These are phyloP conservation scores for Malassezia sympodialis DNA, from an alignment of 1,284 basidiomycete genomes.

Conservation along the genomic window DNA sequence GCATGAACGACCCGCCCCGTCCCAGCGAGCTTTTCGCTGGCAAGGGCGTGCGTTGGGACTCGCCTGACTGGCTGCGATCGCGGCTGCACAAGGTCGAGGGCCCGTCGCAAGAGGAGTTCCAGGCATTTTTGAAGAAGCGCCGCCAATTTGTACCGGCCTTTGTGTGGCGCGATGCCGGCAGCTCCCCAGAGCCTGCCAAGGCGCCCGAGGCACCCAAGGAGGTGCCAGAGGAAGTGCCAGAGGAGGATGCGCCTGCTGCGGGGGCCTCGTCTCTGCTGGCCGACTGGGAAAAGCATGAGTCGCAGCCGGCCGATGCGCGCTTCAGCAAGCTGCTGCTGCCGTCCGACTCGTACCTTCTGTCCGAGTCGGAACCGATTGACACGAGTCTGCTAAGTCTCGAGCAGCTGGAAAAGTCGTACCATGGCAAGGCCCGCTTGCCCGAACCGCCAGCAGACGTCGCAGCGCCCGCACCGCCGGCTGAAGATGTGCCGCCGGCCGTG, in stretches of 20 bases:
- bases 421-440: slow-evolving; percentile 18
- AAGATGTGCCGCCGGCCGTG: background rate
- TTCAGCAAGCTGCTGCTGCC: slow-evolving; percentile 5
- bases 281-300: background rate
- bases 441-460: background rate
- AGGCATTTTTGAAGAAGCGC: slow-evolving; percentile 35
- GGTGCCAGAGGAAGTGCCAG: background rate
- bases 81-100: slow-evolving; percentile 16
- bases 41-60: slow-evolving; percentile 36
- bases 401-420: slow-evolving; percentile 34
- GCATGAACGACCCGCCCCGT: background rate
- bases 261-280: background rate
- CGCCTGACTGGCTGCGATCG: slow-evolving; percentile 26
- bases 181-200: slow-evolving; percentile 3
- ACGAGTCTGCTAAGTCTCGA: slow-evolving; percentile 25
- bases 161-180: slow-evolving; percentile 11
- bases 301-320: slow-evolving; percentile 1
- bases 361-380: slow-evolving; percentile 10
- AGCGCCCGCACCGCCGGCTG: background rate
- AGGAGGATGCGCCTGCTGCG: background rate
- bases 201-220: slow-evolving; percentile 21
- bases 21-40: slow-evolving; percentile 37
- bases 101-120: slow-evolving; percentile 22
- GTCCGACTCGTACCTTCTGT: slow-evolving; percentile 4
- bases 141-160: slow-evolving; percentile 23